Base-by-base conservation (phyloP, 2,329 filamentous ascomycete species). In the Lachnellula hyalina region DNA sequence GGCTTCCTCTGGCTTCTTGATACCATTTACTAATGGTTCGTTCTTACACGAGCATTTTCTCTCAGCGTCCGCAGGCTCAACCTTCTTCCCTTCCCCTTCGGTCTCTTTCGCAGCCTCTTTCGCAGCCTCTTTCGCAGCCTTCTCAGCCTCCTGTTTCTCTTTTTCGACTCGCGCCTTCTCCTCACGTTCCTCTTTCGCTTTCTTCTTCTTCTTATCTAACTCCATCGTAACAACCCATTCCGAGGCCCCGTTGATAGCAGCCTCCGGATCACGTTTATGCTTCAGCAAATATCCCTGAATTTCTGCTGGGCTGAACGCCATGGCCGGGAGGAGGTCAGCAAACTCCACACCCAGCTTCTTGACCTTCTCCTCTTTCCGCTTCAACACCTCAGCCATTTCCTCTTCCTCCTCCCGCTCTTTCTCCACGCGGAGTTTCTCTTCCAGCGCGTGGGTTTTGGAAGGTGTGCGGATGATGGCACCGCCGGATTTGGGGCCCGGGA, bases 211-310 rank as follows among this genome's bases (percentile, higher is more conserved):
- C 51, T 81, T 83, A 68, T 81, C 78, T 65, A 70, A 71, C 28
- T 76, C 51, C 54, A 76, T 71, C 11, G 74, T 77, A 54, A 75
- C 73, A 0, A 82, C 78, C 83, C 83, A 86, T 5, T 64, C 71
- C 1, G 72, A 71, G 1, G 76, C 78, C 60, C 83, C 79, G 19
- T 72, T 71, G 21, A 85, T 67, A 1, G 84, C 83, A 58, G 72
- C 72, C 5, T 74, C 72, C 2, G 83, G 82, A 36, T 75, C 73
- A 68, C 79, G 79, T 70, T 86, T 86, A 41, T 82, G 72, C 70
- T 83, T 84, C 41, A 87, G 71, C 53, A 87, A 65, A 67, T 84
- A 87, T 0, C 83, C 83, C 65, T 86, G 84, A 44, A 87, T 79
- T 68, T 86, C 80, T 0, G 84, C 84, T 0, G 84, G 83, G 36